Conservation (phyloP, 2,329 filamentous ascomycete genomes). For the Cyanodermella asteris region DNA sequence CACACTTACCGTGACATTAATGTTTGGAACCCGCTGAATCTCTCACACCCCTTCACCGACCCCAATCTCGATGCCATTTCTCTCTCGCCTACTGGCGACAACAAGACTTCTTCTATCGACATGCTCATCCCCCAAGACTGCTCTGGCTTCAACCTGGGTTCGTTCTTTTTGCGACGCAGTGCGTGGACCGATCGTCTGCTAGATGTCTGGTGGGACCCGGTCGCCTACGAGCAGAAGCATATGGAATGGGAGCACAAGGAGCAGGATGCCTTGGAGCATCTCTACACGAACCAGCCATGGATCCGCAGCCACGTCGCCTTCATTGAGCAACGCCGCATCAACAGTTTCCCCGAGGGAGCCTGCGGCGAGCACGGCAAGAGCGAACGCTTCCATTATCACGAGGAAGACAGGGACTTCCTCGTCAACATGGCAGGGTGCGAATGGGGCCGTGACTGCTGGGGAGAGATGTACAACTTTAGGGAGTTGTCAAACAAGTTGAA, state of each 20-base stretch:
- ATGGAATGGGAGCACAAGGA: conserved; percentile 99
- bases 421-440: conserved; percentile 98
- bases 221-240: conserved; percentile 92
- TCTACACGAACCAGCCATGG: conserved; percentile 85
- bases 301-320: conserved; percentile 75
- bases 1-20: conserved; percentile 90
- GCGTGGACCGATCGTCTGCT: conserved; percentile 78
- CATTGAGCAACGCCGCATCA: conserved; percentile 75
- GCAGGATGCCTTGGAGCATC: conserved; percentile 80
- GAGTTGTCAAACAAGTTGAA: conserved; percentile 82
- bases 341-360: conserved; percentile 78
- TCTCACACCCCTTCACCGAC: conserved; percentile 57
- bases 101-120: conserved; percentile 57
- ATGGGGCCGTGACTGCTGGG: conserved; percentile 93
- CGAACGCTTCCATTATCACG: conserved; percentile 61
- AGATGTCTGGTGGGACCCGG: conserved; percentile 96
- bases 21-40: conserved; percentile 83
- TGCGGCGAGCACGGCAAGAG: conserved; percentile 62
- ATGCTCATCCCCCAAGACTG: conserved; percentile 84
- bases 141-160: conserved; percentile 85
- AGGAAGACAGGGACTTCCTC: conserved; percentile 70
- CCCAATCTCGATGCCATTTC: conserved; percentile 56
- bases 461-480: conserved; percentile 89
- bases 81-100: conserved; percentile 54
- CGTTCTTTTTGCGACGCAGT: conserved; percentile 74